Base-by-base conservation (phyloP, 2,329 filamentous ascomycete species). In the Pseudogymnoascus verrucosus region DNA sequence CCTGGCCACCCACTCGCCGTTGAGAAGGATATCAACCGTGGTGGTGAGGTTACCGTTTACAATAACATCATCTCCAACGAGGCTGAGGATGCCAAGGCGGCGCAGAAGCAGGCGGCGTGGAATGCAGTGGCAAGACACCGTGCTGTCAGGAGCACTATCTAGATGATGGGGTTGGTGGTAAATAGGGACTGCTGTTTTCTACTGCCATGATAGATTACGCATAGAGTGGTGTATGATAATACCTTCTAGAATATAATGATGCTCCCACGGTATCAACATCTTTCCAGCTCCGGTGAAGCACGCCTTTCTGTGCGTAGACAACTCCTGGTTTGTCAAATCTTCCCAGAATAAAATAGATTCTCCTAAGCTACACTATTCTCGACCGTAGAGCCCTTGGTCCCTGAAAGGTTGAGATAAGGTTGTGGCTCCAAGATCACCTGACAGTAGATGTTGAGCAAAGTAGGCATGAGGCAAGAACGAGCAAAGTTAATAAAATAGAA, bases 181-280 rank as follows among this genome's bases (percentile, higher is more conserved):
- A 34, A 34, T 54, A 57, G 47, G 47, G 47, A 57, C 47, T 57
- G 47, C 47, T 57, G 47, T 57, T 57, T 57, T 57, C 47, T 57
- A 19, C 51, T 57, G 14, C 1, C n/a, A 12, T 34, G 51, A 57
- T 57, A 34, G 51, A 57, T 34, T 57, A 57, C 51, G 51, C 51
- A 19, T 34, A 10, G 51, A 57, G 51, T 57, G 26, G 51, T 57
- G 51, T 57, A 57, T 57, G 14, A 57, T 57, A 34, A 57, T 57
- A 19, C 51, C 26, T 57, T 57, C 51, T 57, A 34, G 2, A 57
- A 57, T 57, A 57, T 57, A 34, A 57, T 57, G 28, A 34, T 57
- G 51, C 11, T 57, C 51, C 51, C 51, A 16, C 5, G 12, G n/a
- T 57, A 57, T 4, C 8, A 34, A 34, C 10, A 14, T 12, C 10